Base-by-base conservation (phyloP, 2,329 filamentous ascomycete genomes). In the Cryphonectria nitschkei region DNA sequence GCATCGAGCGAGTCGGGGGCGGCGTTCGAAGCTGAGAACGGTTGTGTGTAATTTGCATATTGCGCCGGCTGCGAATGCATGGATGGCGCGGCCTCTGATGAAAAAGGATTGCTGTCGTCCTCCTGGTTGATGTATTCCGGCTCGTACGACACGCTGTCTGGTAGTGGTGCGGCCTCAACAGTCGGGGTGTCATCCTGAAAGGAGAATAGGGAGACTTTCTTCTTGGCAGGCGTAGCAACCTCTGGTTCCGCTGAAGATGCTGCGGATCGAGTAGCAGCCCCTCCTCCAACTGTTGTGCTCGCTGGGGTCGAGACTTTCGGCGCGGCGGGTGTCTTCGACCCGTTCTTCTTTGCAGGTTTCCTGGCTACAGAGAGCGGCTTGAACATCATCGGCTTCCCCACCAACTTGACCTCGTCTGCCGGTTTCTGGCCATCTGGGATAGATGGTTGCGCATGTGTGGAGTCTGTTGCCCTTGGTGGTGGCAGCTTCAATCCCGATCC, bases 371-470 rank as follows among this genome's bases (percentile, higher is more conserved):
- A 97, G 52, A 98, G 84, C 3, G 95, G 95, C 78, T 91, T 92
- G 80, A 98, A 98, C 89, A 94, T 93, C 80, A 95, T 88, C 16
- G 94, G 89, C 75, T 95, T 96, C 29, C 92, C 93, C 2, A 91
- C 87, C 19, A 92, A 81, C 81, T 93, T 91, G 22, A 92, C 86
- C 70, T 91, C 88, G 1, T 87, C 84, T n/a, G 86, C 86, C 37
- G 86, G 81, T 76, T 89, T 89, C 76, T 89, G 85, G 58, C 86
- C 86, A 16, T 83, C 83, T 1, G 86, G 85, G 75, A 88, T 86
- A 43, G 84, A 82, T n/a, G 86, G 85, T 62, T 81, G 81, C 26
- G 79, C 78, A 19, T 80, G 76, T 29, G 43, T 19, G 22, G 67
- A 26, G 2, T 43, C 41, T 14, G 68, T 29, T 2, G 75, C 75